These are phyloP conservation scores for Mortierella sp. DNA, from an alignment of 371 early-diverging fungal species.

Conservation along the genomic window DNA sequence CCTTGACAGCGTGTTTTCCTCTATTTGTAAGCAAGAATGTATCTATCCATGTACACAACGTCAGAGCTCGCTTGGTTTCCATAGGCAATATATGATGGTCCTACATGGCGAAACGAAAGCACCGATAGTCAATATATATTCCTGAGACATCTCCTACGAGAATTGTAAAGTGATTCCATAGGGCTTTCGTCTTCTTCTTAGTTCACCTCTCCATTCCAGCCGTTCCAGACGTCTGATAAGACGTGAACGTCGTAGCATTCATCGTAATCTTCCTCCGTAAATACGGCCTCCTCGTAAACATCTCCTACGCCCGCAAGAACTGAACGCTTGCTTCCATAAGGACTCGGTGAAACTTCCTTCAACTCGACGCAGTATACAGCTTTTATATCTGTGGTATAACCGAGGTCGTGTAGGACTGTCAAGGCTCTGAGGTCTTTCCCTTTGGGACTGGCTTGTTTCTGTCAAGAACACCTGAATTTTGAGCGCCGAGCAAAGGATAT, in stretches of 20 bases:
- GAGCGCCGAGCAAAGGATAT: not conserved
- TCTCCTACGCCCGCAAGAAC: not conserved
- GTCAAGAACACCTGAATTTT: not conserved
- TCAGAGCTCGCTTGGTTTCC: not conserved
- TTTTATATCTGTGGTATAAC: conserved; percentile 9
- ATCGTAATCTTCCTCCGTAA: not conserved
- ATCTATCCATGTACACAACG: conserved; percentile 9
- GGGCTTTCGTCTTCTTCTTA: not conserved
- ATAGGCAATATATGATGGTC: not conserved
- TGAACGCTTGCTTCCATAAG: too few species aligned
- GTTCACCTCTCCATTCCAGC: not conserved
- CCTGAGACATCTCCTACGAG: not conserved
- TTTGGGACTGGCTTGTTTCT: not conserved
- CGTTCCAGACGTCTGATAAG: conserved; percentile 3
- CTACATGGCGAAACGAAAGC: not conserved
- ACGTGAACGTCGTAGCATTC: not conserved
- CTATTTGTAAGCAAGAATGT: conserved; percentile 9
- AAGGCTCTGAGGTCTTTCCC: not conserved
- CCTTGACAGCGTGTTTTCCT: too few species aligned
- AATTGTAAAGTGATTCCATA: not conserved
- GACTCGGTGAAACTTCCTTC: too few species aligned
- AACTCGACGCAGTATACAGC: conserved; percentile 1
- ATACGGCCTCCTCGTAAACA: not conserved
- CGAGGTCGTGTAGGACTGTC: conserved; percentile 2
- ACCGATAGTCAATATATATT: not conserved